phyloP scores from a whole-genome alignment of 2,329 filamentous ascomycete species.

The Teratosphaeria destructans region DNA sequence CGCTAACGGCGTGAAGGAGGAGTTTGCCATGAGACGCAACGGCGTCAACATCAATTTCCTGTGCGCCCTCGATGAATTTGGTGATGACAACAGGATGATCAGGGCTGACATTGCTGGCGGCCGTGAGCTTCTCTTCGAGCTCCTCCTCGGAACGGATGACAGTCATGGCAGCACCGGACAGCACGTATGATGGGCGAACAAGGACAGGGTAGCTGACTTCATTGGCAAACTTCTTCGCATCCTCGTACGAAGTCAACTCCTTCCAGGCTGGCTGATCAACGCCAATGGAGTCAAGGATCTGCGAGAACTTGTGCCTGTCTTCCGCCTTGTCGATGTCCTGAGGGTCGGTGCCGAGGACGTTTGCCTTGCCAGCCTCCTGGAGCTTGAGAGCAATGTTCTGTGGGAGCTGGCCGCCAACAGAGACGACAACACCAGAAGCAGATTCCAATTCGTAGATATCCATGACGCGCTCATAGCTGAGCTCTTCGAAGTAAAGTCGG shows the following conservation, averaged over 20 bases:
- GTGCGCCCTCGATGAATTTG: slow-evolving; percentile 93
- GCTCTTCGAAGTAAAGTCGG: slow-evolving; percentile 90
- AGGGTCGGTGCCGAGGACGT: slow-evolving; percentile 85
- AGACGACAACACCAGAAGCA: slow-evolving; percentile 81
- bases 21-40: slow-evolving; percentile 80
- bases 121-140: slow-evolving; percentile 87
- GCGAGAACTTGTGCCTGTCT: slow-evolving; percentile 95
- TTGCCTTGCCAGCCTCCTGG: slow-evolving; percentile 81
- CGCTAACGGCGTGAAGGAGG: slow-evolving; percentile 81
- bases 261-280: slow-evolving; percentile 98
- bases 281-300: slow-evolving; percentile 91
- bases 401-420: slow-evolving; percentile 88
- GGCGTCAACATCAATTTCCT: slow-evolving; percentile 94
- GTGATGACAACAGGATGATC: slow-evolving; percentile 97
- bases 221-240: slow-evolving; percentile 77
- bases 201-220: slow-evolving; percentile 87
- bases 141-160: slow-evolving; percentile 83
- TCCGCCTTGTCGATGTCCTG: slow-evolving; percentile 95
- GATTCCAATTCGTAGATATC: slow-evolving; percentile 69
- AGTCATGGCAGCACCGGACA: slow-evolving; percentile 97
- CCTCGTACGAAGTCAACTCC: slow-evolving; percentile 80
- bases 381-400: slow-evolving; percentile 95
- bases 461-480: slow-evolving; percentile 96
- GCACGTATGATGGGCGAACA: slow-evolving; percentile 87
- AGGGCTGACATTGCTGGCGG: slow-evolving; percentile 80